Evolutionary conservation across 2,329 filamentous ascomycete genomes (phyloP), one percentile per base, ranked within the genome.

Genomic region (Alternaria sp.): DNA sequence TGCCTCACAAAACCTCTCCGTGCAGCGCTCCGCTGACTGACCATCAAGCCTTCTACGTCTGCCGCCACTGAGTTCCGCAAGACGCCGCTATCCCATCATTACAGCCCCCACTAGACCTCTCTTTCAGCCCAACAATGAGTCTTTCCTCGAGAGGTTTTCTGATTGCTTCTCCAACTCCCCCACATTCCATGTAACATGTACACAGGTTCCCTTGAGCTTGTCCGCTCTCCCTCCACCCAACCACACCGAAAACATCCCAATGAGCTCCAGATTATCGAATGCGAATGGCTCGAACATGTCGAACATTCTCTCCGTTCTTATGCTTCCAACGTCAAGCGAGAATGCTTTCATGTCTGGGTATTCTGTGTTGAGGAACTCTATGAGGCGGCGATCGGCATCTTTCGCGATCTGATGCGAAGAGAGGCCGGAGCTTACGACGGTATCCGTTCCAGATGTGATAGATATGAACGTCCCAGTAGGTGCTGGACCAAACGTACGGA

Each of bases 241-340:
- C 42, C 32, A 58, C 20, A 58, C 34, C 11, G 48, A 42, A 28
- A 58, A 58, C 18, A 26, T 14, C 4, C 55, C 34, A 2, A 24
- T 24, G 11, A 58, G 30, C 7, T 47, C 48, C 3, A 22, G 16
- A 7, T 28, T 39, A n/a, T 20, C n/a, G 0, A 30, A 26, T 14
- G 22, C 41, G 12, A 24, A 34, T 3, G 12, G n/a, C 14, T 6
- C 7, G 8, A 41, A 24, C 34, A 12, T 44, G n/a, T 16, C 22
- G 9, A 18, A 39, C 6, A 14, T 30, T 8, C 11, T 24, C 5
- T 14, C 24, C 9, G 14, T 22, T 2, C 32, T 38, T 22, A 46
- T 20, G 3, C 24, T 5, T 7, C 43, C 24, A 26, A 26, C 6
- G 24, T 26, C 24, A 26, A 26, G 24, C 24, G 24, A 26, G 0